Conservation (phyloP, 768 basidiomycete species). For the Cystobasidium ongulense region DNA sequence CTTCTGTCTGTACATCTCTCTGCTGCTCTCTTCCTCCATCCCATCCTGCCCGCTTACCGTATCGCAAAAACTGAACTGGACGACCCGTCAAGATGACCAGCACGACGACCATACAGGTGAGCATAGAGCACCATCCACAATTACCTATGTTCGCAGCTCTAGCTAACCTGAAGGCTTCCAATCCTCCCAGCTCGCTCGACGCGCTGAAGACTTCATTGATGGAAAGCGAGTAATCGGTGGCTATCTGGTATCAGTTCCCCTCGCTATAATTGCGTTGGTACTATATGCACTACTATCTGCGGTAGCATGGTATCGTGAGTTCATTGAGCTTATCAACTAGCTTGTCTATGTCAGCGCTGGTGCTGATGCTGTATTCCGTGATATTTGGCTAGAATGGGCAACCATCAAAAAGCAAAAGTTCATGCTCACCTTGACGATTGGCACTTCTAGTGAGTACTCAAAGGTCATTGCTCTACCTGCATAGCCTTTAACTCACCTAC, state of each 20-base stretch:
- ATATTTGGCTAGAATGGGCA: constrained; percentile 8
- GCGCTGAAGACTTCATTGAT: background rate
- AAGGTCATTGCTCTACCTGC: background rate
- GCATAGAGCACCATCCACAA: too few species aligned
- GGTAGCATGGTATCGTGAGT: background rate
- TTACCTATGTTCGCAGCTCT: too few species aligned
- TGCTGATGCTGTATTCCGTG: background rate
- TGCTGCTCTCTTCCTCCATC: background rate
- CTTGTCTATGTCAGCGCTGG: too few species aligned
- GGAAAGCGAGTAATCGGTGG: constrained; percentile 26
- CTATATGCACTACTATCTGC: background rate
- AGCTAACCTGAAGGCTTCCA: background rate
- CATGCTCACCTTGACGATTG: constrained; percentile 30
- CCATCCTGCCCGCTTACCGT: background rate
- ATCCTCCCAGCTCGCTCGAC: background rate
- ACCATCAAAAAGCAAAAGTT: constrained; percentile 14
- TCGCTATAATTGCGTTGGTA: constrained; percentile 20
- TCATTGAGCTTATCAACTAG: background rate
- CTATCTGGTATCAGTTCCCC: background rate
- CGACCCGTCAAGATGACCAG: background rate
- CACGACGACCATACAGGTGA: background rate
- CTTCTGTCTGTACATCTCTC: too few species aligned
- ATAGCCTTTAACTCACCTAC: constrained; percentile 28
- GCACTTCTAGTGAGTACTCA: background rate
- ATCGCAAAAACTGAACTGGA: too few species aligned